Percentiles rank a stretch among this genome's conserved stretches.
Evolutionary conservation across 192 early-diverging fungal genomes (phyloP).

Genomic region (Entomortierella lignicola): DNA sequence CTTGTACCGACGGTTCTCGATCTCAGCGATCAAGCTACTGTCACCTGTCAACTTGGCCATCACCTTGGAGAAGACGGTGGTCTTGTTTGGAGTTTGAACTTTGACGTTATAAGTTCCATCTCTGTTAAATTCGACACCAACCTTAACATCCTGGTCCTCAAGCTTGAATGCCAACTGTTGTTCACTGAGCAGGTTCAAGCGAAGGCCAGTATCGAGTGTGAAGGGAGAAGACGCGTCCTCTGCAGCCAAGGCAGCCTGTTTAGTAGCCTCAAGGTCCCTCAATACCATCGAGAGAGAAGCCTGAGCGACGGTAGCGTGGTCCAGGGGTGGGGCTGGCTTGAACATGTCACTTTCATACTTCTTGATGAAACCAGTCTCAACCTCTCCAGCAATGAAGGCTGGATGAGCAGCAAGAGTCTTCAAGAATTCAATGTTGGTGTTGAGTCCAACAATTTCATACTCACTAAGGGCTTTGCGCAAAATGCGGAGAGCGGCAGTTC

Average conservation of each 20-base stretch:
- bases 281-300: constrained; percentile 65
- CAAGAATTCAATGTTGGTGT: constrained; percentile 96
- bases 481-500: constrained; percentile 83
- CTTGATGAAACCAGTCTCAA: constrained; percentile 95
- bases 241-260: constrained; percentile 29
- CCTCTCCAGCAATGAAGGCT: constrained; percentile 86
- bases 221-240: constrained; percentile 61
- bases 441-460: constrained; percentile 90
- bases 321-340: constrained; percentile 29
- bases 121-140: constrained; percentile 46
- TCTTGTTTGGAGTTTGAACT: constrained; percentile 41
- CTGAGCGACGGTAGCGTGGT: constrained; percentile 69
- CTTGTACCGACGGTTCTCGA: constrained; percentile 71
- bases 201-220: constrained; percentile 46
- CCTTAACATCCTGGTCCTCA: constrained; percentile 52
- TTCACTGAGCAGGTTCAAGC: constrained; percentile 61
- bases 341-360: constrained; percentile 62
- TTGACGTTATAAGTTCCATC: constrained; percentile 56
- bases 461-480: constrained; percentile 85
- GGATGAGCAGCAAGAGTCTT: constrained; percentile 80
- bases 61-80: constrained; percentile 50
- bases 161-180: constrained; percentile 47
- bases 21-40: constrained; percentile 64
- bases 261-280: constrained; percentile 45
- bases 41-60: constrained; percentile 58